phyloP scores from a whole-genome alignment of 768 basidiomycete genomes.

The Naganishia kalamii region DNA sequence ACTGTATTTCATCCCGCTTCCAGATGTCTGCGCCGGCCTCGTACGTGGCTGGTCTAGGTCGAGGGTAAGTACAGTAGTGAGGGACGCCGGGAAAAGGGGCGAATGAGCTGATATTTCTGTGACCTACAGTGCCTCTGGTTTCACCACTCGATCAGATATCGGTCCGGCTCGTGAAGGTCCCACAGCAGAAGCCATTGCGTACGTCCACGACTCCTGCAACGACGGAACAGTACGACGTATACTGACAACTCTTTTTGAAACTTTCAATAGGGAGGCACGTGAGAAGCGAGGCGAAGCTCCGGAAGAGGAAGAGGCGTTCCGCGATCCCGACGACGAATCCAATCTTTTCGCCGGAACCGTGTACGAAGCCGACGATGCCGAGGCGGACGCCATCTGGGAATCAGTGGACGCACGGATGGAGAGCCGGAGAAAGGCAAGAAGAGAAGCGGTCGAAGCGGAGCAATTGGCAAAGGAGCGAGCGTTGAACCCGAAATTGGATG shows the following conservation, averaged over 20 bases:
- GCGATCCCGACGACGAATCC: slow-evolving; percentile 95
- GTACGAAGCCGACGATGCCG: slow-evolving; percentile 95
- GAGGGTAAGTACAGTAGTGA: slow-evolving; percentile 60
- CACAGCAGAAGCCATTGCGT: slow-evolving; percentile 84
- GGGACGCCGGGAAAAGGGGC: neutral
- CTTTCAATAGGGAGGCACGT: slow-evolving; percentile 68
- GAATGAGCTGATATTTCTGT: neutral
- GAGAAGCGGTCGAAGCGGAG: slow-evolving; percentile 70
- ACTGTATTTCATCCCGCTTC: neutral
- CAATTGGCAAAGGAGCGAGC: slow-evolving; percentile 70
- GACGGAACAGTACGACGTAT: neutral
- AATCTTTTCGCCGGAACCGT: slow-evolving; percentile 92
- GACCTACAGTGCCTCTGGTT: slow-evolving; percentile 73
- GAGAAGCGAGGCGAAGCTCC: slow-evolving; percentile 78
- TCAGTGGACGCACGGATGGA: slow-evolving; percentile 88
- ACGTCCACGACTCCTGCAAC: slow-evolving; percentile 41
- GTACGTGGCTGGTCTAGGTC: slow-evolving; percentile 96
- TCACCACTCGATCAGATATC: slow-evolving; percentile 97
- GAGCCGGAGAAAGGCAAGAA: slow-evolving; percentile 65
- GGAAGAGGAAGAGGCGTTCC: slow-evolving; percentile 81
- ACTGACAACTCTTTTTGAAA: slow-evolving; percentile 14
- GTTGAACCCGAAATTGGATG: slow-evolving; percentile 88
- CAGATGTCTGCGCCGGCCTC: slow-evolving; percentile 72
- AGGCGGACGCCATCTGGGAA: slow-evolving; percentile 93
- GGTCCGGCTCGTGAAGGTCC: slow-evolving; percentile 95